Percentiles rank a stretch among this genome's conserved stretches.
Conservation (phyloP, 2,329 filamentous ascomycete genomes). For the Raffaelea deltoideospora region DNA sequence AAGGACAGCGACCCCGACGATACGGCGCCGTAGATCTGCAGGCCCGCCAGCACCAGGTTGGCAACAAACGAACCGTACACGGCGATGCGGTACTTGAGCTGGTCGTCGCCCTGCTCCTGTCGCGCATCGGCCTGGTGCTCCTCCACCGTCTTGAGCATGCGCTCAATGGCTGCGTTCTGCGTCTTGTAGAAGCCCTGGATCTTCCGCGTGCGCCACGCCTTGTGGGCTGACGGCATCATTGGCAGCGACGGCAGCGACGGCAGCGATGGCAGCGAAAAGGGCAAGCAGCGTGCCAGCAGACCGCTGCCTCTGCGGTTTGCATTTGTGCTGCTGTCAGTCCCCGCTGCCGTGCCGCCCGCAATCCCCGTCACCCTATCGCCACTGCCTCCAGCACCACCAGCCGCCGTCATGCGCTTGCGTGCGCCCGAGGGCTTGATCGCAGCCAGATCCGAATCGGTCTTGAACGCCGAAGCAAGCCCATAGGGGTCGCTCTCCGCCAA, state of each 20-base stretch:
- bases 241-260: conserved; percentile 12
- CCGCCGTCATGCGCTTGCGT: conserved; percentile 40
- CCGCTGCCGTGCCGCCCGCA: not conserved
- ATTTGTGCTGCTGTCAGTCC: too few species aligned
- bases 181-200: conserved; percentile 72
- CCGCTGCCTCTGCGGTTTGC: too few species aligned
- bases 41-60: conserved; percentile 60
- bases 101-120: conserved; percentile 67
- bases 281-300: conserved; percentile 14
- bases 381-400: not conserved
- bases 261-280: conserved; percentile 17
- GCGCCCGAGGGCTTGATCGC: conserved; percentile 69
- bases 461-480: conserved; percentile 61
- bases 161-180: conserved; percentile 89
- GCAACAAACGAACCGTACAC: conserved; percentile 58
- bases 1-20: conserved; percentile 83
- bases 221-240: conserved; percentile 17
- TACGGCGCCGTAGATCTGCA: conserved; percentile 82
- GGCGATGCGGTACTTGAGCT: conserved; percentile 57
- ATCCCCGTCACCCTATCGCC: not conserved
- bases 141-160: conserved; percentile 81
- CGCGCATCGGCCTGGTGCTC: conserved; percentile 73
- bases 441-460: conserved; percentile 60
- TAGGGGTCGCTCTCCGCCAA: conserved; percentile 63
- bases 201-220: conserved; percentile 16